Evolutionary conservation across 2,329 filamentous ascomycete genomes (phyloP).

Genomic region (Aspergillus intermedius): DNA sequence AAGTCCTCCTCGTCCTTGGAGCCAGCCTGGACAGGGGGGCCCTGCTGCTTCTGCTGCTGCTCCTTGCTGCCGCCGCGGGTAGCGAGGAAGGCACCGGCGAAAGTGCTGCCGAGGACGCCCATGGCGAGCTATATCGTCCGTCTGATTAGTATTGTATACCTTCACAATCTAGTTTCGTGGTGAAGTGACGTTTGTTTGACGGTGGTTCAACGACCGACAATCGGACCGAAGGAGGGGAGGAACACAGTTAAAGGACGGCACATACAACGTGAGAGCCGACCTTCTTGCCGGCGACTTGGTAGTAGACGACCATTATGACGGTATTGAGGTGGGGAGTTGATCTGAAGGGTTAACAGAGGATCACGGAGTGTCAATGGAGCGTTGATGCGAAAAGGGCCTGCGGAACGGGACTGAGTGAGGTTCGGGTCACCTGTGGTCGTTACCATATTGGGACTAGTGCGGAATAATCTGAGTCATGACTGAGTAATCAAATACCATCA

Average conservation of each 20-base stretch:
- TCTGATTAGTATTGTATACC: background rate
- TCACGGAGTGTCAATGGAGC: slow-evolving; percentile 9
- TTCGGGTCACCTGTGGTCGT: slow-evolving; percentile 1
- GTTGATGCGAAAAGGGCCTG: slow-evolving; percentile 20
- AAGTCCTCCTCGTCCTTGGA: slow-evolving; percentile 64
- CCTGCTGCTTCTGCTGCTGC: slow-evolving; percentile 40
- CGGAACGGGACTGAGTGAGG: slow-evolving; percentile 7
- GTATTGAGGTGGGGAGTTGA: slow-evolving; percentile 13
- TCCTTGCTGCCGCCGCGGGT: slow-evolving; percentile 43
- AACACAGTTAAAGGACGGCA: slow-evolving; percentile 13
- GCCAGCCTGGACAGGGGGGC: slow-evolving; percentile 56
- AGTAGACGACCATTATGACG: slow-evolving; percentile 47
- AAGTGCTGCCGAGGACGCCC: slow-evolving; percentile 47
- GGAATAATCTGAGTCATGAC: background rate
- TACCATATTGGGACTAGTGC: slow-evolving; percentile 6
- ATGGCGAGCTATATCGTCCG: slow-evolving; percentile 51
- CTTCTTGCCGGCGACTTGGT: slow-evolving; percentile 47
- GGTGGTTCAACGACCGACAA: background rate
- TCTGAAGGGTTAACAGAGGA: background rate
- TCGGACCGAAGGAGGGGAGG: background rate
- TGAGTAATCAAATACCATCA: slow-evolving; percentile 9
- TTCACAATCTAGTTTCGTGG: slow-evolving; percentile 8
- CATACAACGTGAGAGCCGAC: slow-evolving; percentile 48
- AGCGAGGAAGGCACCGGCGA: slow-evolving; percentile 41
- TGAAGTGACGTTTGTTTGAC: background rate